Evolutionary conservation across 306 rosid species (phyloP).

Genomic region (Ziziphus jujuba): DNA sequence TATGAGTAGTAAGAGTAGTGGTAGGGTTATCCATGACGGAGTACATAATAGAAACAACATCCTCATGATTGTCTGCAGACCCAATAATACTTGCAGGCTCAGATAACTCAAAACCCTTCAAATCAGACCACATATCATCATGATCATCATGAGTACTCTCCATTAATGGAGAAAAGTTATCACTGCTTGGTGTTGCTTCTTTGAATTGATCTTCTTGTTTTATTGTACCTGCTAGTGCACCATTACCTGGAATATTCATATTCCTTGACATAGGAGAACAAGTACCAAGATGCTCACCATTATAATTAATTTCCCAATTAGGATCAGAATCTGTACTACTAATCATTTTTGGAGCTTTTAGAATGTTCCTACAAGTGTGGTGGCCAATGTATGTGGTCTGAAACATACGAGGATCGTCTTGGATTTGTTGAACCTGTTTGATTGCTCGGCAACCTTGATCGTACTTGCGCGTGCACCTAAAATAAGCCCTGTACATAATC

Average conservation of each 20-base stretch:
- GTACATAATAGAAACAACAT: slow-evolving; percentile 29
- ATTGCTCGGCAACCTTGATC: slow-evolving; percentile 68
- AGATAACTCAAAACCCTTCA: slow-evolving; percentile 46
- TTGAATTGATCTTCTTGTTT: slow-evolving; percentile 38
- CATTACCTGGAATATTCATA: too few relatives aligned
- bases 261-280: slow-evolving; percentile 16
- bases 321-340: not conserved
- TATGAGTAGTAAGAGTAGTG: not conserved
- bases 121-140: slow-evolving; percentile 48
- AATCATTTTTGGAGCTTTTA: slow-evolving; percentile 45
- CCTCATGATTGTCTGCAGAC: slow-evolving; percentile 6
- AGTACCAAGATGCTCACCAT: not conserved
- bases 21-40: slow-evolving; percentile 27
- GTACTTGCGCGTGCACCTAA: slow-evolving; percentile 62
- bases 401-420: slow-evolving; percentile 50
- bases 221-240: not conserved
- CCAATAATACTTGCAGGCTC: slow-evolving; percentile 17
- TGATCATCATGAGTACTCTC: slow-evolving; percentile 5
- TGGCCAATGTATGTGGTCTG: slow-evolving; percentile 62
- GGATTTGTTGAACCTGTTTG: slow-evolving; percentile 60
- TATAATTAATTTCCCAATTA: too few relatives aligned
- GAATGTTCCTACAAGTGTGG: slow-evolving; percentile 60
- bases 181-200: slow-evolving; percentile 34
- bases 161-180: slow-evolving; percentile 19
- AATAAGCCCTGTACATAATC: slow-evolving; percentile 59